Evolutionary conservation across 2,329 filamentous ascomycete genomes (phyloP).

Genomic region (Davidsoniella australis): DNA sequence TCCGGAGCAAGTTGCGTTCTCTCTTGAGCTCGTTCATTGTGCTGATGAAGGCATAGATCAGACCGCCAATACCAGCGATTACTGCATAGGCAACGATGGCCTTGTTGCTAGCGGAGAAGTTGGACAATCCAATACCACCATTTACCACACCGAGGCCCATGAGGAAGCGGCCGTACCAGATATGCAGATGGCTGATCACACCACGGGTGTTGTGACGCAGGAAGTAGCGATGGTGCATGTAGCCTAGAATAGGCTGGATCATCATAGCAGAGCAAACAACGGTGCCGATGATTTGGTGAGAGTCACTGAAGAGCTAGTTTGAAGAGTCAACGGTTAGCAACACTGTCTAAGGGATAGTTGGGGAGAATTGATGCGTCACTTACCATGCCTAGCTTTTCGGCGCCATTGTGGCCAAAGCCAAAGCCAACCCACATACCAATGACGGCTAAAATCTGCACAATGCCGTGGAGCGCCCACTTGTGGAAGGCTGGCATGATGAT

Average conservation of each 20-base stretch:
- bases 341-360: neutral
- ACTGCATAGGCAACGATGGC: slow-evolving; percentile 39
- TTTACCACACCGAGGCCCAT: slow-evolving; percentile 45
- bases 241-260: slow-evolving; percentile 41
- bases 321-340: slow-evolving; percentile 1
- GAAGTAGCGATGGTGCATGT: slow-evolving; percentile 39
- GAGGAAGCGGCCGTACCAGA: slow-evolving; percentile 43
- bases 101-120: slow-evolving; percentile 24
- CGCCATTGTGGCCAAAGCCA: slow-evolving; percentile 34
- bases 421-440: slow-evolving; percentile 43
- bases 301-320: slow-evolving; percentile 25
- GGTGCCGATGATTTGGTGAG: slow-evolving; percentile 40
- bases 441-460: slow-evolving; percentile 37
- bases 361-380: slow-evolving; percentile 17
- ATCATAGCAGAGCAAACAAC: slow-evolving; percentile 35
- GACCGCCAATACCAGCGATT: slow-evolving; percentile 31
- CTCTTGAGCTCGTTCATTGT: slow-evolving; percentile 9
- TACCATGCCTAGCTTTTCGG: slow-evolving; percentile 26
- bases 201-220: slow-evolving; percentile 30
- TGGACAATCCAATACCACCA: slow-evolving; percentile 41
- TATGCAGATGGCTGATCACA: slow-evolving; percentile 36
- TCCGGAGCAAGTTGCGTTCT: neutral
- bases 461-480: slow-evolving; percentile 39
- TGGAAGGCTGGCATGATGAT: slow-evolving; percentile 42
- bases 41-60: slow-evolving; percentile 15